Conservation (phyloP, 805 yeast genomes). For the Nakazawaea anatomiae region DNA sequence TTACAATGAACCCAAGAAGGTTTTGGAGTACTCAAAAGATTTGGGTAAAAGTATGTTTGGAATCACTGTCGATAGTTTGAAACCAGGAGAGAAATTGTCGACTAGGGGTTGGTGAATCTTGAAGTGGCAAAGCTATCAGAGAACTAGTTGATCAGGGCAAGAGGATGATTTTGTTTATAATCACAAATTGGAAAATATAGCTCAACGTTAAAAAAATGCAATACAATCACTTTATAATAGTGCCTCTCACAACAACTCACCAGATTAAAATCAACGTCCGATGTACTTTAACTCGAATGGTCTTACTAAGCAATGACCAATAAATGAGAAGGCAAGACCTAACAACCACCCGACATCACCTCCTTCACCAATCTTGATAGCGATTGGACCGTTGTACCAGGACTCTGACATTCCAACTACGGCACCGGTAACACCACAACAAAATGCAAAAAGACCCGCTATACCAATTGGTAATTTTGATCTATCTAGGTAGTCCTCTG, state of each 20-base stretch:
- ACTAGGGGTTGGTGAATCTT: slow-evolving; percentile 42
- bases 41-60: slow-evolving; percentile 79
- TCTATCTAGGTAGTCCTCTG: slow-evolving; percentile 20
- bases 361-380: slow-evolving; percentile 21
- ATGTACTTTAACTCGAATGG: slow-evolving; percentile 27
- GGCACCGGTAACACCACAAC: slow-evolving; percentile 27
- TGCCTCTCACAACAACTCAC: no score
- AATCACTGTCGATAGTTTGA: slow-evolving; percentile 47
- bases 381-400: slow-evolving; percentile 29
- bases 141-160: not conserved
- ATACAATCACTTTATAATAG: no score
- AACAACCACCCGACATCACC: slow-evolving; percentile 29
- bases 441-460: slow-evolving; percentile 26
- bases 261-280: slow-evolving; percentile 16
- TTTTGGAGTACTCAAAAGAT: slow-evolving; percentile 62
- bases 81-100: slow-evolving; percentile 39
- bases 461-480: slow-evolving; percentile 24
- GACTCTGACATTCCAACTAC: slow-evolving; percentile 28
- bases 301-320: slow-evolving; percentile 22
- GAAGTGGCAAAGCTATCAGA: slow-evolving; percentile 10
- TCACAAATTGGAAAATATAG: no score
- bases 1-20: slow-evolving; percentile 51
- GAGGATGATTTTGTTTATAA: no score
- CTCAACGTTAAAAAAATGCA: no score
- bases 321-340: slow-evolving; percentile 23